These are phyloP conservation scores for Dissophora globulifera DNA, from an alignment of 192 early-diverging fungal species.

Conservation along the genomic window DNA sequence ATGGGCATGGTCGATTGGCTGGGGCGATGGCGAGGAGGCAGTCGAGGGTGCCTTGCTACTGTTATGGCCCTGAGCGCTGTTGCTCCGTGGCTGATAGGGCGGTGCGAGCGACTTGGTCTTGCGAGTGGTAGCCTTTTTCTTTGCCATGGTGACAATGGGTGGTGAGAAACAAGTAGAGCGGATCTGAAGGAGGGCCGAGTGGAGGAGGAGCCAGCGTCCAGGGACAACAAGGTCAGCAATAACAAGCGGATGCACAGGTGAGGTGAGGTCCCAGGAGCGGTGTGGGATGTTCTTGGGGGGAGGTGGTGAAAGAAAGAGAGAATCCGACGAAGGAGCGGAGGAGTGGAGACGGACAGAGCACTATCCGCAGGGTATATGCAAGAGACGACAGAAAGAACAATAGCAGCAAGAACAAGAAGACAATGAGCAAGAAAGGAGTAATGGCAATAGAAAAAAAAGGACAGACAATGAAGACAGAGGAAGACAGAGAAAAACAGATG, in stretches of 20 bases:
- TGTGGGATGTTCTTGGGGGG: no score
- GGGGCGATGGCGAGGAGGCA: slow-evolving; percentile 40
- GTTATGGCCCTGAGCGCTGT: slow-evolving; percentile 3
- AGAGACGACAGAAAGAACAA: not conserved
- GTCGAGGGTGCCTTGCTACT: slow-evolving; percentile 23
- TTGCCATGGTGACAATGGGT: slow-evolving; percentile 21
- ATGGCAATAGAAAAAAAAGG: not conserved
- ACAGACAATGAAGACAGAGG: not conserved
- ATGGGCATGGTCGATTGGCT: slow-evolving; percentile 13
- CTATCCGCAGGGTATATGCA: no score
- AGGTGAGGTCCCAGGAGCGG: no score
- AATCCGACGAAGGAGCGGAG: not conserved
- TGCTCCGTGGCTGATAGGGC: slow-evolving; percentile 15
- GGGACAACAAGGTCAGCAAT: no score
- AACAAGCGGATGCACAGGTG: no score
- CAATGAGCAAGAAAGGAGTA: not conserved
- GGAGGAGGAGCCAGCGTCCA: no score
- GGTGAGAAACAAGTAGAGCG: slow-evolving; percentile 1
- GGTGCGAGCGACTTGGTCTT: slow-evolving; percentile 38
- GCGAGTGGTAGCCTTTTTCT: slow-evolving; percentile 42
- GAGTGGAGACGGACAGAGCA: not conserved
- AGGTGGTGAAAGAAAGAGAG: no score
- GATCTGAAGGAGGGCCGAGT: not conserved
- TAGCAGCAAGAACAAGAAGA: not conserved
- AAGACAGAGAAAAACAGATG: not conserved